These are phyloP conservation scores for Penicillium polonicum DNA, from an alignment of 2,329 filamentous ascomycete genomes.

Conservation along the genomic window DNA sequence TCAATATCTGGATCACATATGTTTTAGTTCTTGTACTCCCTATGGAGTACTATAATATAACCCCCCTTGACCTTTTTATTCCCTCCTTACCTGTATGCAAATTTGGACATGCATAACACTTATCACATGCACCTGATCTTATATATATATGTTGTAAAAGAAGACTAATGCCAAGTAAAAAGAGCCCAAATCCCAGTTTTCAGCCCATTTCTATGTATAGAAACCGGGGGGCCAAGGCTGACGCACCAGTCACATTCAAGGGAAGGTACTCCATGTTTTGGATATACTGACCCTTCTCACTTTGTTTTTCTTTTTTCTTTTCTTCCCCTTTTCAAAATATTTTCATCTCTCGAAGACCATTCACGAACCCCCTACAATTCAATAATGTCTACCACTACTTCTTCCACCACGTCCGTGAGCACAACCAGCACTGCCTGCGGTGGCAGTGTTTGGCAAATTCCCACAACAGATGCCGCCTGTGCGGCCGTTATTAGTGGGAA, in stretches of 20 bases:
- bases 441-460: conserved; percentile 44
- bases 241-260: conserved; percentile 3
- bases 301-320: background rate
- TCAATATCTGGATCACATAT: background rate
- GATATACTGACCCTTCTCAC: background rate
- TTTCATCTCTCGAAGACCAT: background rate
- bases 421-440: conserved; percentile 23
- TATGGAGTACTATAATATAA: background rate
- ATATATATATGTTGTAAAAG: background rate
- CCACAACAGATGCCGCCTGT: conserved; percentile 48
- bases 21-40: background rate
- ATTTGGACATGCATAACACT: background rate
- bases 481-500: conserved; percentile 44
- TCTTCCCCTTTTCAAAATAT: background rate
- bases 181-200: background rate
- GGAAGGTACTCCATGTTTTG: conserved; percentile 1
- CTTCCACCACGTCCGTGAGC: conserved; percentile 20
- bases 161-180: background rate
- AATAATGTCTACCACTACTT: conserved; percentile 25
- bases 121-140: background rate
- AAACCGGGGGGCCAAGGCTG: background rate
- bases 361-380: background rate
- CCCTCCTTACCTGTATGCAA: background rate
- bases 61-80: background rate
- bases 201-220: conserved; percentile 7